Conservation (phyloP, 352 stramenopile genomes). For the Phytophthora pistaciae region DNA sequence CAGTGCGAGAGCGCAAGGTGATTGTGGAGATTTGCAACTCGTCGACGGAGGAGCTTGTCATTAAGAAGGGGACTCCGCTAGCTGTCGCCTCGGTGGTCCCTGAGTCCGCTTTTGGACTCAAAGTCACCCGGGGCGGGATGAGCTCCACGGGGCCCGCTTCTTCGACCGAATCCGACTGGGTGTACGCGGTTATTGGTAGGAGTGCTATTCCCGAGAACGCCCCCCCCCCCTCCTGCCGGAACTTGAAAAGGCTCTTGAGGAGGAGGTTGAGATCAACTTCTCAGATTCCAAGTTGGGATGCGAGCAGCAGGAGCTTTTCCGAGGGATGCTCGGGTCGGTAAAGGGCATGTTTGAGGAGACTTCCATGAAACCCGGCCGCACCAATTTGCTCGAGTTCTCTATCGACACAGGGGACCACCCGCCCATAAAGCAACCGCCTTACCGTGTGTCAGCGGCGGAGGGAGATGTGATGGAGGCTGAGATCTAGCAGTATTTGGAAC, state of each 20-base stretch:
- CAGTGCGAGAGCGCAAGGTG: not conserved
- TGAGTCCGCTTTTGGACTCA: not conserved
- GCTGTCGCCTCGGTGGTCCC: not conserved
- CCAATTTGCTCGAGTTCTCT: not conserved
- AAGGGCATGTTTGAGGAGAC: not conserved
- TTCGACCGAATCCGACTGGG: not conserved
- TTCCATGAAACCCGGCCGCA: conserved; percentile 1
- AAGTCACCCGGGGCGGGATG: not conserved
- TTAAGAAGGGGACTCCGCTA: not conserved
- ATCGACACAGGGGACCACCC: not conserved
- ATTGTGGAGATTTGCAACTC: conserved; percentile 4
- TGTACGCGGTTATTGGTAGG: not conserved
- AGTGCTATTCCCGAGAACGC: not conserved
- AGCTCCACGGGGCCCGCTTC: not conserved
- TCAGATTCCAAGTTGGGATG: not conserved
- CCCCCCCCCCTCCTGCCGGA: no score
- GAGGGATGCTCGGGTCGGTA: not conserved
- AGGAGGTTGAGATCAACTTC: not conserved
- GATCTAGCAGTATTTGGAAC: conserved; percentile 9
- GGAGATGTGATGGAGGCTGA: conserved; percentile 14
- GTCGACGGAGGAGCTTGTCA: not conserved
- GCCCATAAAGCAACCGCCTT: conserved; percentile 13
- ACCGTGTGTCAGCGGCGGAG: conserved; percentile 11
- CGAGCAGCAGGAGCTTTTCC: not conserved
- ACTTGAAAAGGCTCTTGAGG: not conserved